phyloP scores from a whole-genome alignment of 257 asterid species.

The Plantago ovata region DNA sequence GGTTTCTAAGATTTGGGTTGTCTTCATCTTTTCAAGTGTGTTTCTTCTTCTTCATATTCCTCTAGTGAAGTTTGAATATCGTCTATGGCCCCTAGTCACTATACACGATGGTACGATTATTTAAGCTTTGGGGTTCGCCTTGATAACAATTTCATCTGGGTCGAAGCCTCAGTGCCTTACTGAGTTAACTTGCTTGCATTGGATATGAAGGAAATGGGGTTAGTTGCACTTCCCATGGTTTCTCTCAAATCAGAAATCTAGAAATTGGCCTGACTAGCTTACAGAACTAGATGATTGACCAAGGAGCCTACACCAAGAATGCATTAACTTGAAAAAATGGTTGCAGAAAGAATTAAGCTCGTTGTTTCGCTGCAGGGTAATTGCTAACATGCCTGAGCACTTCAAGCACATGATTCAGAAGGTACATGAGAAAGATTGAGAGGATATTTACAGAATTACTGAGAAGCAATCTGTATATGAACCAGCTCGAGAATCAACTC shows the following conservation, averaged over 20 bases:
- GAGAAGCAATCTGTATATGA: constrained; percentile 3
- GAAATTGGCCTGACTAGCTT: constrained; percentile 30
- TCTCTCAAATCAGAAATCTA: constrained; percentile 32
- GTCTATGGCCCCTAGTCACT: too few relatives aligned
- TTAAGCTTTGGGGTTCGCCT: too few relatives aligned
- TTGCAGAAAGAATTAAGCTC: constrained; percentile 39
- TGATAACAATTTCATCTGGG: constrained; percentile 23
- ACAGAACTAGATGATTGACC: constrained; percentile 40
- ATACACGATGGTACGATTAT: too few relatives aligned
- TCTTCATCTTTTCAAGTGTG: too few relatives aligned
- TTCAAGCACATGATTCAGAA: constrained; percentile 36
- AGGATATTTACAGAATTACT: constrained; percentile 18
- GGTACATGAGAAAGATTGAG: constrained; percentile 16
- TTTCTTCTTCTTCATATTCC: too few relatives aligned
- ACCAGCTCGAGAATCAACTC: constrained; percentile 21
- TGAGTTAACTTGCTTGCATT: constrained; percentile 41
- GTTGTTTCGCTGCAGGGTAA: constrained; percentile 33
- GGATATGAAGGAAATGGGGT: constrained; percentile 34
- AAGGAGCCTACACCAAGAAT: constrained; percentile 41
- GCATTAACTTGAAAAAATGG: constrained; percentile 34
- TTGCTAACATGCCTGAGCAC: constrained; percentile 44
- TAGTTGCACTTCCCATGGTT: constrained; percentile 34
- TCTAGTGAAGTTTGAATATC: too few relatives aligned
- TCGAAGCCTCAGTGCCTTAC: constrained; percentile 33
- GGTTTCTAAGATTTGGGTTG: too few relatives aligned